Percentiles rank a stretch among this genome's conserved stretches.
These are phyloP conservation scores for Talaromyces sp. DNA, from an alignment of 2,329 filamentous ascomycete species.

Conservation along the genomic window DNA sequence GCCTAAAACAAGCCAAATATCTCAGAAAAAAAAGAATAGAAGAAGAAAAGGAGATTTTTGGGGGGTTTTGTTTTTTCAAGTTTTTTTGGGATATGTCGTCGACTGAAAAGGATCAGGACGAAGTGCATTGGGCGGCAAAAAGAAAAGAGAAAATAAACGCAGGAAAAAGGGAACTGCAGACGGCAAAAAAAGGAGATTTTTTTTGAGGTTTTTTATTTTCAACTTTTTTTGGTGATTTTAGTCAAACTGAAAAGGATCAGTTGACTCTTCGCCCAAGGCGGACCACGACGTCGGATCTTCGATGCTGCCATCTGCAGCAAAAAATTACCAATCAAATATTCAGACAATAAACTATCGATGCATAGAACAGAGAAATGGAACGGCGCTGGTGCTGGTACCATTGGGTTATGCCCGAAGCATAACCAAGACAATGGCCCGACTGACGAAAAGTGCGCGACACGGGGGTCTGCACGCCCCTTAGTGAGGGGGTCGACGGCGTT, in stretches of 20 bases:
- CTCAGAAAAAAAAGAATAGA: neutral
- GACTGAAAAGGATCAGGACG: neutral
- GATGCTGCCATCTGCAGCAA: too few relatives aligned
- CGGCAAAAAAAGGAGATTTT: neutral
- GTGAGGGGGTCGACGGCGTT: slow-evolving; percentile 4
- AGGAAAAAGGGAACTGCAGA: neutral
- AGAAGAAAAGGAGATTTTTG: neutral
- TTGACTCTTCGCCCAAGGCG: too few relatives aligned
- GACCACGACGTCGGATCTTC: too few relatives aligned
- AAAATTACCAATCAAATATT: neutral
- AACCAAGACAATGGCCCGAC: slow-evolving; percentile 5
- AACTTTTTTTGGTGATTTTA: neutral
- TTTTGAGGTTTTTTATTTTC: neutral
- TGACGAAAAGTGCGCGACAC: slow-evolving; percentile 2
- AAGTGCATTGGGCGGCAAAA: neutral
- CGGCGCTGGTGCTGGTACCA: neutral
- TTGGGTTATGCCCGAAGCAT: neutral
- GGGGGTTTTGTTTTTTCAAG: neutral
- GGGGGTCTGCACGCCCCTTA: slow-evolving; percentile 4
- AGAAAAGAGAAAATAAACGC: neutral
- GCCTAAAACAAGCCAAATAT: too few relatives aligned
- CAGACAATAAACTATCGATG: neutral
- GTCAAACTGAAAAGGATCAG: neutral
- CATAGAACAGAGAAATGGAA: neutral
- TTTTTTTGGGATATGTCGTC: neutral